Percentiles rank a stretch among this genome's conserved stretches.
phyloP scores from a whole-genome alignment of 2,329 filamentous ascomycete genomes.

The Claviceps pusilla region DNA sequence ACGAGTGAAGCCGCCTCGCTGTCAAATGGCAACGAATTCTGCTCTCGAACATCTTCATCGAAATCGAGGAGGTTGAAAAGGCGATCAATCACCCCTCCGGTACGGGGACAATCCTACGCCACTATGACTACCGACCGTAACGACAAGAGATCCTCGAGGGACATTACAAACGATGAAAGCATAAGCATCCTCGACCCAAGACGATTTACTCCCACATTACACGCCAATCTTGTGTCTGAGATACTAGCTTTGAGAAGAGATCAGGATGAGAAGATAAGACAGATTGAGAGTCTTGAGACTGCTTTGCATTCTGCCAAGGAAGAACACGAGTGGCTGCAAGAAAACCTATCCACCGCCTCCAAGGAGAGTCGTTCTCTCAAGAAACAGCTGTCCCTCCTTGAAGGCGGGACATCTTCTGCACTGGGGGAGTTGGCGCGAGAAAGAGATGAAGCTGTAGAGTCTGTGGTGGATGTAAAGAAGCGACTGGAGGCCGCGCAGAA shows the following conservation, averaged over 20 bases:
- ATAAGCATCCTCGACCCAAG: constrained; percentile 71
- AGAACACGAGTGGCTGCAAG: constrained; percentile 59
- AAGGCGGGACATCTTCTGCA: constrained; percentile 76
- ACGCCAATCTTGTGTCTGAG: constrained; percentile 87
- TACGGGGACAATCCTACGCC: constrained; percentile 42
- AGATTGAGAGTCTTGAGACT: constrained; percentile 73
- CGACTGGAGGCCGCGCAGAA: constrained; percentile 67
- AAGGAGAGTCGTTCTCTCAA: constrained; percentile 72
- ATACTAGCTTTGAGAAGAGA: constrained; percentile 78
- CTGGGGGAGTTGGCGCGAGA: constrained; percentile 72
- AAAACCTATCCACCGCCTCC: constrained; percentile 43
- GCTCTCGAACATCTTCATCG: constrained; percentile 58
- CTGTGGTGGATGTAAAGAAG: constrained; percentile 54
- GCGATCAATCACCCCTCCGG: constrained; percentile 51
- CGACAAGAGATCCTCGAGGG: constrained; percentile 37
- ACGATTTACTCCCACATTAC: constrained; percentile 85
- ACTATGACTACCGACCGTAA: constrained; percentile 27
- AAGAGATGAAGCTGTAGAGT: constrained; percentile 68
- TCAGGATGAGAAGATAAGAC: constrained; percentile 73
- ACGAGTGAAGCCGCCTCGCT: constrained; percentile 41
- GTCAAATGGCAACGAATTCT: constrained; percentile 50
- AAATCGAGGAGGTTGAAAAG: constrained; percentile 41
- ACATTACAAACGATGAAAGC: constrained; percentile 49
- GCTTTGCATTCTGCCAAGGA: constrained; percentile 54
- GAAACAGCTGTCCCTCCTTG: constrained; percentile 70